A percentile compares a stretch with the other conserved stretches of the same genome.
phyloP scores from a whole-genome alignment of 2,329 filamentous ascomycete species.

The Fusarium subglutinans region DNA sequence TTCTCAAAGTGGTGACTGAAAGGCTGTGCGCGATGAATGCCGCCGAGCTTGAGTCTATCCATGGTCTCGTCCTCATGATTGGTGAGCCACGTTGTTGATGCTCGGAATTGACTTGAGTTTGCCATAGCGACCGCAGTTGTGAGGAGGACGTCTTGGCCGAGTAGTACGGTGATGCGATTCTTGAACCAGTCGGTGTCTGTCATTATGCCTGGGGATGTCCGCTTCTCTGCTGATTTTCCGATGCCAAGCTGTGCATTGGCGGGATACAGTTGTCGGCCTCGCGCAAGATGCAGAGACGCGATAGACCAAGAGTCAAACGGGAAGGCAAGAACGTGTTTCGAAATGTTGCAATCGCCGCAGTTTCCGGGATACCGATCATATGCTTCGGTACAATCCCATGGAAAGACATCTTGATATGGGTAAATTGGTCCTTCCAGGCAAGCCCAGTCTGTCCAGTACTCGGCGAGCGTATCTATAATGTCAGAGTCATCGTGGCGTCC shows the following conservation, averaged over 20 bases:
- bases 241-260: neutral
- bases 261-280: conserved; percentile 48
- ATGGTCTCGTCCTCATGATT: conserved; percentile 30
- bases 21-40: conserved; percentile 54
- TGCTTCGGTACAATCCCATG: conserved; percentile 58
- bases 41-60: conserved; percentile 49
- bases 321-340: conserved; percentile 55
- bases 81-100: conserved; percentile 47
- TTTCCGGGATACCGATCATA: conserved; percentile 47
- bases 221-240: neutral
- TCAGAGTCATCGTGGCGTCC: conserved; percentile 52
- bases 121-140: conserved; percentile 49
- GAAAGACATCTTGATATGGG: conserved; percentile 52
- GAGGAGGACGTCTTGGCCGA: conserved; percentile 45
- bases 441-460: conserved; percentile 58
- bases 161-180: conserved; percentile 47
- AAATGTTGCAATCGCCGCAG: conserved; percentile 52
- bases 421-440: conserved; percentile 50
- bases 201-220: conserved; percentile 14
- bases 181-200: conserved; percentile 44
- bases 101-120: conserved; percentile 35
- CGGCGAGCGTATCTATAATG: conserved; percentile 51
- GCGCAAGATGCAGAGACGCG: conserved; percentile 47
- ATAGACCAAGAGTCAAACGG: conserved; percentile 56
- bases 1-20: conserved; percentile 51